Conservation (phyloP, 768 basidiomycete genomes). For the Trametes meyenii region DNA sequence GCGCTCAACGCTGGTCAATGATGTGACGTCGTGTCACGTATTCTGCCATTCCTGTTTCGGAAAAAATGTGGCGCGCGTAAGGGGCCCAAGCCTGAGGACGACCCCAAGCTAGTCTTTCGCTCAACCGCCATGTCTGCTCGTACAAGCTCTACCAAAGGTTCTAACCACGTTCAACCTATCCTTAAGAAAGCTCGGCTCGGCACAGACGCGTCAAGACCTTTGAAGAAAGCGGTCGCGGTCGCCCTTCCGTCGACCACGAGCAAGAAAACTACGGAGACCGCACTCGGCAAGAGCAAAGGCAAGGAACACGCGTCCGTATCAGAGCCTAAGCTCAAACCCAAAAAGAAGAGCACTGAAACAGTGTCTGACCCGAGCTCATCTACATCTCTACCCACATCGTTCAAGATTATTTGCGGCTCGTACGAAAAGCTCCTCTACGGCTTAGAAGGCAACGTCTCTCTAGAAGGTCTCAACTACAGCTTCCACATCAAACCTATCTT, state of each 20-base stretch:
- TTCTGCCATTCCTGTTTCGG: constrained; percentile 17
- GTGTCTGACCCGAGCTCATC: constrained; percentile 16
- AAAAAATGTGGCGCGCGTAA: constrained; percentile 13
- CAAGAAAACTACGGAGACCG: neutral
- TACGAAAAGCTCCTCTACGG: constrained; percentile 98
- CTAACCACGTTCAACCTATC: constrained; percentile 23
- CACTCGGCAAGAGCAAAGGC: constrained; percentile 29
- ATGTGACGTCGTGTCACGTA: too few species aligned
- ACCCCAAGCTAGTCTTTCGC: neutral
- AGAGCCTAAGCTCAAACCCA: constrained; percentile 15
- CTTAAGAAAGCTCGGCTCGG: constrained; percentile 11
- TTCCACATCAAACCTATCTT: constrained; percentile 76
- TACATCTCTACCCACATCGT: constrained; percentile 53
- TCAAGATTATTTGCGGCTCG: constrained; percentile 89
- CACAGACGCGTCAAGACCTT: neutral
- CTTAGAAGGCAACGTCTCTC: constrained; percentile 62
- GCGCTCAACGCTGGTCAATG: too few species aligned
- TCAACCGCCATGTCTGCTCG: constrained; percentile 17
- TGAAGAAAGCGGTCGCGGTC: constrained; percentile 1
- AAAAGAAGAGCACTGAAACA: constrained; percentile 5
- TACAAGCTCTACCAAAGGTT: constrained; percentile 11
- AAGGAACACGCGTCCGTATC: constrained; percentile 33
- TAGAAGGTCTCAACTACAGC: constrained; percentile 35
- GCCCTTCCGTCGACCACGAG: neutral
- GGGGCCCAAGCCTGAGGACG: neutral